These are phyloP conservation scores for Populus pruinosa DNA, from an alignment of 345 rosid genomes.

Conservation along the genomic window DNA sequence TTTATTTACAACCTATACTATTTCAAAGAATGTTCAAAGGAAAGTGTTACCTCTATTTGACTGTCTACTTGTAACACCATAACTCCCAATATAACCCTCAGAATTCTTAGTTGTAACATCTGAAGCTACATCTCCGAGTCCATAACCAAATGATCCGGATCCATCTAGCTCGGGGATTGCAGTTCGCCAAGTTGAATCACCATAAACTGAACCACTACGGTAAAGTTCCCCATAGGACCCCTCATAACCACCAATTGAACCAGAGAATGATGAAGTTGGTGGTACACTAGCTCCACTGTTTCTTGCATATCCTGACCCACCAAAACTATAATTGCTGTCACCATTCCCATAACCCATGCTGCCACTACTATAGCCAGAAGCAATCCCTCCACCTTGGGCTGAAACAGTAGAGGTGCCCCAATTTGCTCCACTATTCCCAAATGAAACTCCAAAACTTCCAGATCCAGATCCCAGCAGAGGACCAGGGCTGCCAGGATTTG, in stretches of 20 bases:
- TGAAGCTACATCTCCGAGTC: conserved; percentile 56
- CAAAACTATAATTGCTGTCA: conserved; percentile 41
- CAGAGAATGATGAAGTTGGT: conserved; percentile 57
- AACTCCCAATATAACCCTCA: conserved; percentile 70
- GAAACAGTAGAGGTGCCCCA: conserved; percentile 64
- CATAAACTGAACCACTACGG: conserved; percentile 57
- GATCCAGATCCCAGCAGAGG: conserved; percentile 46
- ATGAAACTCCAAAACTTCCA: conserved; percentile 56
- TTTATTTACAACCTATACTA: background rate
- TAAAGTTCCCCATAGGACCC: conserved; percentile 65
- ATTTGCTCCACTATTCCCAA: conserved; percentile 61
- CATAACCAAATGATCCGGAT: conserved; percentile 62
- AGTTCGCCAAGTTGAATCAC: conserved; percentile 76
- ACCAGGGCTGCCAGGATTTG: conserved; percentile 46
- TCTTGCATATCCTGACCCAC: conserved; percentile 57
- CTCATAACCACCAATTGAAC: conserved; percentile 50
- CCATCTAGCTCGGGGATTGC: conserved; percentile 58
- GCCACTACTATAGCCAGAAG: conserved; percentile 35
- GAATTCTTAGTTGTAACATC: conserved; percentile 59
- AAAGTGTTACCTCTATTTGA: conserved; percentile 70
- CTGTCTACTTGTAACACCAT: conserved; percentile 68
- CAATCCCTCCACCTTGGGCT: conserved; percentile 38
- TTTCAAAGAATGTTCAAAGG: conserved; percentile 1
- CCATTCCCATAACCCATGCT: conserved; percentile 38
- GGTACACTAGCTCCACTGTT: conserved; percentile 44